Base-by-base conservation (phyloP, 2,329 filamentous ascomycete genomes). In the Talaromyces pinophilus region DNA sequence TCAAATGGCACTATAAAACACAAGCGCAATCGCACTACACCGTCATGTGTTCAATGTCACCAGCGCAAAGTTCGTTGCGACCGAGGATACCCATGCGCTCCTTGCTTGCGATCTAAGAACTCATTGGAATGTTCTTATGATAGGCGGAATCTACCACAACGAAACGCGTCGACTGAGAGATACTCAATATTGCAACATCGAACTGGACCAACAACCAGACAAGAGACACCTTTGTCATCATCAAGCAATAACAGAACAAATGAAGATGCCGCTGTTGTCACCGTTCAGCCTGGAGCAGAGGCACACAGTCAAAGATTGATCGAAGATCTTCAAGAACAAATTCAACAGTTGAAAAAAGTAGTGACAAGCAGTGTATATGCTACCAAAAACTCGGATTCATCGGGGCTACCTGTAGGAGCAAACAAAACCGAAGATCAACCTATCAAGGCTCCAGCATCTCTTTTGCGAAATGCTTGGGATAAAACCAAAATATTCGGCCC, bases 21-120 rank as follows among this genome's bases (percentile, higher is more conserved):
- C 38, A 75, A 74, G 62, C 73, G 73, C 62, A 70, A 72, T 15
- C 73, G 73, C 4, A 72, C 73, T 6, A 70, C 72, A 13, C 69
- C 72, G 22, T 70, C 73, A 1, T 76, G 73, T 64, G 70, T 72
- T 59, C 72, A 72, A 64, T 76, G 74, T 52, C 73, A 73, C 30
- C 71, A 68, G 11, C 73, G 73, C 57, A 76, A 76, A 66, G 69
- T 76, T 33, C 71, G 71, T 35, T 76, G 74, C 60, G 73, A 76
- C 64, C 73, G 69, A 19, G 67, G 68, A 42, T 62, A 71, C 17
- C 74, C 73, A 25, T 76, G 74, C 62, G 70, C 70, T 2, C 71
- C 71, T 33, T 76, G 74, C 63, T 68, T 66, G 6, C 72, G 71
- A 38, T 61, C 70, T 19, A 70, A 70, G 28, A 65, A 63, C 13